Percentiles rank a stretch among this genome's conserved stretches.
phyloP scores from a whole-genome alignment of 2,329 filamentous ascomycete genomes.

The Microdochium nivale region DNA sequence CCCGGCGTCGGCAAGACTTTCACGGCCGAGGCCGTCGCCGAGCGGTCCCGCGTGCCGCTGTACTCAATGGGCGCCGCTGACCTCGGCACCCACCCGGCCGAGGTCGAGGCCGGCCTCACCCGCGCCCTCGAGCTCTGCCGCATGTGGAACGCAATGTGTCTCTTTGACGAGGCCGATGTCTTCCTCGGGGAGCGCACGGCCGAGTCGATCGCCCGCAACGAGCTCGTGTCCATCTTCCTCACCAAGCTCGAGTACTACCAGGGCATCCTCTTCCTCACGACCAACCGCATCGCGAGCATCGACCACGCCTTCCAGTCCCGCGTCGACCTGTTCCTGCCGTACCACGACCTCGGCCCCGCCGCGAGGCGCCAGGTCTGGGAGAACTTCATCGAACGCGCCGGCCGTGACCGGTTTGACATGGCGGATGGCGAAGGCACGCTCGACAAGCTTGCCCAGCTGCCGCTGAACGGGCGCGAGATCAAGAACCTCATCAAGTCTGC shows the following conservation, averaged over 20 bases:
- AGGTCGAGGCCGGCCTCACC: slow-evolving; percentile 13
- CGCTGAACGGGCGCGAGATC: slow-evolving; percentile 41
- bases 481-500: slow-evolving; percentile 37
- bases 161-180: slow-evolving; percentile 23
- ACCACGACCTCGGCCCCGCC: slow-evolving; percentile 17
- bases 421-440: slow-evolving; percentile 15
- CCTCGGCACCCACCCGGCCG: slow-evolving; percentile 15
- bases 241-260: slow-evolving; percentile 24
- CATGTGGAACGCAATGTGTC: slow-evolving; percentile 26
- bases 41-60: slow-evolving; percentile 20
- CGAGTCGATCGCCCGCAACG: slow-evolving; percentile 58
- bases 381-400: slow-evolving; percentile 23
- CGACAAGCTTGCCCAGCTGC: slow-evolving; percentile 26
- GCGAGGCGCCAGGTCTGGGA: slow-evolving; percentile 24
- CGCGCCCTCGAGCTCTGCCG: slow-evolving; percentile 29
- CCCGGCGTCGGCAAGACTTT: neutral
- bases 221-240: slow-evolving; percentile 13
- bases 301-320: slow-evolving; percentile 28
- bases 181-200: slow-evolving; percentile 25
- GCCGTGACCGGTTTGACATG: slow-evolving; percentile 20
- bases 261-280: slow-evolving; percentile 28
- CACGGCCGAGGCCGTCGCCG: slow-evolving; percentile 25
- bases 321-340: slow-evolving; percentile 22
- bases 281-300: slow-evolving; percentile 24
- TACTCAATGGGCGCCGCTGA: slow-evolving; percentile 23